phyloP scores from a whole-genome alignment of 129 eudicot genomes.

The sunflower (Helianthus annuus) region DNA sequence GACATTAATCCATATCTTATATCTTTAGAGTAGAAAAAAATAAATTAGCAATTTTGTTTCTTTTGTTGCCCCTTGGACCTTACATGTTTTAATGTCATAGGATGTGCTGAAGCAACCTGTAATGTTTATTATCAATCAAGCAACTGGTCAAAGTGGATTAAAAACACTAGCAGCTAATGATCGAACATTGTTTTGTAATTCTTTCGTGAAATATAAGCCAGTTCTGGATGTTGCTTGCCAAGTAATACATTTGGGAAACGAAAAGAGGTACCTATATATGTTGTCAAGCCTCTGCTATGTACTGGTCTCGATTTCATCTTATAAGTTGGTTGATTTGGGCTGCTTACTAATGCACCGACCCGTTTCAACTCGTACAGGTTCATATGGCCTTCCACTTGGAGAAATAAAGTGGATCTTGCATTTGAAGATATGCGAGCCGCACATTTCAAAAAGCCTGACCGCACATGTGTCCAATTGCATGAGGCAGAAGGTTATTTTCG shows the following conservation, averaged over 20 bases:
- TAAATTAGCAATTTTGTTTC: not conserved
- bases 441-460: conserved; percentile 21
- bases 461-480: conserved; percentile 20
- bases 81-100: conserved; percentile 38
- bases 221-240: conserved; percentile 50
- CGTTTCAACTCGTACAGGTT: conserved; percentile 34
- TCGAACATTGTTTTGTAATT: conserved; percentile 27
- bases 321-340: not conserved
- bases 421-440: conserved; percentile 30
- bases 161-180: conserved; percentile 24
- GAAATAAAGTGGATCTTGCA: conserved; percentile 46
- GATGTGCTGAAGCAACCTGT: conserved; percentile 81
- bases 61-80: conserved; percentile 6
- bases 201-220: conserved; percentile 48
- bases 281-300: not conserved
- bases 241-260: conserved; percentile 31
- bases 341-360: not conserved
- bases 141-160: conserved; percentile 48
- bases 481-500: conserved; percentile 40
- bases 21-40: not conserved
- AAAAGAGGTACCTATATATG: conserved; percentile 44
- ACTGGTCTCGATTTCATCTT: not conserved
- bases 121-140: conserved; percentile 53
- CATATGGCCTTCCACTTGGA: conserved; percentile 60
- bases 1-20: not conserved